Evolutionary conservation across 208 protist species (phyloP).

Genomic region (Eutreptiella sp.): DNA sequence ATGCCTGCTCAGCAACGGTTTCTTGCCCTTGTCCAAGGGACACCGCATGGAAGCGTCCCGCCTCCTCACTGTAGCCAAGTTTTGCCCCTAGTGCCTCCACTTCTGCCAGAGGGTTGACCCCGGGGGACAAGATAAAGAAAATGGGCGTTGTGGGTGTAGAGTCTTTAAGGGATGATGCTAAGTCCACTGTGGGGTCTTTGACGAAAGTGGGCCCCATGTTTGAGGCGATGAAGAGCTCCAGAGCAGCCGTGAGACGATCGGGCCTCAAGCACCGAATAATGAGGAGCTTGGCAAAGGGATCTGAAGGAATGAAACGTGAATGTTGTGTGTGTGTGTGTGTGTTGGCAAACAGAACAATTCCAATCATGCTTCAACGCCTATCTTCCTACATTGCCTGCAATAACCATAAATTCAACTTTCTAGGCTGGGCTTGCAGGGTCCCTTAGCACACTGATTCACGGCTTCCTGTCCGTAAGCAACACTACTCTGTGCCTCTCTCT

Average conservation of each 20-base stretch:
- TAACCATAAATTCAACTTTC: too few species aligned
- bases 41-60: constrained; percentile 55
- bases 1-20: constrained; percentile 51
- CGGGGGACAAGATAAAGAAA: constrained; percentile 81
- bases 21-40: constrained; percentile 79
- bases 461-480: too few species aligned
- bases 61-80: constrained; percentile 45
- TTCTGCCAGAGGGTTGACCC: constrained; percentile 63
- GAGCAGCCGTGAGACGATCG: constrained; percentile 57
- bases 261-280: constrained; percentile 58
- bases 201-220: constrained; percentile 48
- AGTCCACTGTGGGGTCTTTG: constrained; percentile 35
- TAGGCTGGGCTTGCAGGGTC: too few species aligned
- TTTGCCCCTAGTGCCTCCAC: constrained; percentile 49
- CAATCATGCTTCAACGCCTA: too few species aligned
- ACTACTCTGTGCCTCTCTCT: too few species aligned
- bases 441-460: too few species aligned
- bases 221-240: constrained; percentile 44
- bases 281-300: constrained; percentile 51
- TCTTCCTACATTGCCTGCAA: too few species aligned
- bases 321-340: too few species aligned
- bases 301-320: too few species aligned
- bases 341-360: too few species aligned
- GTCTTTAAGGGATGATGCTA: constrained; percentile 55
- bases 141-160: constrained; percentile 45